Percentiles rank a stretch among this genome's conserved stretches.
Evolutionary conservation across 2,329 filamentous ascomycete genomes (phyloP).

Genomic region (Teratosphaeria viscida): DNA sequence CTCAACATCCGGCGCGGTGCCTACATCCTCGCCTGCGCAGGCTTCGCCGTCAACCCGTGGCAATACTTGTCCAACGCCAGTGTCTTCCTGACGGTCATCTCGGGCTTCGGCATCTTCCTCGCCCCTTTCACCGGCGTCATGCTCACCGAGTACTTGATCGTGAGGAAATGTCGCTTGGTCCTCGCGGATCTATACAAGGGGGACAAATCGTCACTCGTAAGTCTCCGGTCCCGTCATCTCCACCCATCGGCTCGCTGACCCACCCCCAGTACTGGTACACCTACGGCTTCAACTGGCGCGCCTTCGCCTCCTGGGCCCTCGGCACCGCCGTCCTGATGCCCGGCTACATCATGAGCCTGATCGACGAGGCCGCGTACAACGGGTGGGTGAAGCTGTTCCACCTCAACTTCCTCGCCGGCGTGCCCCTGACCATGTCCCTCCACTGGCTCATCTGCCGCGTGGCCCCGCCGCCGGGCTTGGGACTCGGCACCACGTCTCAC

Average conservation of each 20-base stretch:
- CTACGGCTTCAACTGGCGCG: constrained; percentile 36
- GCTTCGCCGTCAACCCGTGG: constrained; percentile 42
- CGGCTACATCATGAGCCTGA: constrained; percentile 18
- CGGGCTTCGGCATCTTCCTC: constrained; percentile 38
- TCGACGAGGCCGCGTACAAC: constrained; percentile 25
- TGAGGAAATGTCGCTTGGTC: constrained; percentile 30
- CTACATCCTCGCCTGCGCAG: constrained; percentile 38
- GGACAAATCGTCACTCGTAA: constrained; percentile 30
- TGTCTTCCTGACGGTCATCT: constrained; percentile 39
- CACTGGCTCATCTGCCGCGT: neutral
- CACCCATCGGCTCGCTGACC: neutral
- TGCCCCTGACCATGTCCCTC: neutral
- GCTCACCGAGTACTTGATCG: constrained; percentile 37
- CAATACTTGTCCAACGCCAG: constrained; percentile 37
- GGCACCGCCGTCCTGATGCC: constrained; percentile 24
- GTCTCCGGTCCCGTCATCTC: neutral
- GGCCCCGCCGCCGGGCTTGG: neutral
- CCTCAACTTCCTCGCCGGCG: neutral
- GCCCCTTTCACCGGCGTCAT: constrained; percentile 35
- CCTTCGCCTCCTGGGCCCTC: constrained; percentile 26
- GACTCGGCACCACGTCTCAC: neutral
- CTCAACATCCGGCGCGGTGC: constrained; percentile 48
- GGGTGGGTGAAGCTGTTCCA: constrained; percentile 4
- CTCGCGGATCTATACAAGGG: constrained; percentile 34
- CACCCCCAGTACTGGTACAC: constrained; percentile 16